A percentile compares a stretch with the other conserved stretches of the same genome.
These are phyloP conservation scores for Acacia acuminata DNA, from an alignment of 306 rosid genomes.

Conservation along the genomic window DNA sequence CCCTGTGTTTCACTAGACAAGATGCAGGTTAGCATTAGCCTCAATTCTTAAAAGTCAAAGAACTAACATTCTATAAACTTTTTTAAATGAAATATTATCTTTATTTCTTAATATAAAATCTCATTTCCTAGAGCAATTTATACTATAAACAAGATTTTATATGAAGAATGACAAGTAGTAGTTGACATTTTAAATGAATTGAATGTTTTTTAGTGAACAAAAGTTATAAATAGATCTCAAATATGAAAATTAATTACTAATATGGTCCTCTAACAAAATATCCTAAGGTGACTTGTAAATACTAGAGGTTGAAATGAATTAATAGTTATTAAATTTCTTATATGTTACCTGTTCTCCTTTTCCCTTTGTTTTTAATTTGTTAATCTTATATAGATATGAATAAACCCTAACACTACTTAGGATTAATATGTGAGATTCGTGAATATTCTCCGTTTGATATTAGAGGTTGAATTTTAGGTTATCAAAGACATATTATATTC, in stretches of 20 bases:
- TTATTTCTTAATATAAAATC: too few species aligned
- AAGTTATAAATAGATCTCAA: neutral
- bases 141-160: too few species aligned
- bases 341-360: neutral
- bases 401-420: neutral
- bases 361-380: neutral
- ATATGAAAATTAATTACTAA: neutral
- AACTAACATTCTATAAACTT: neutral
- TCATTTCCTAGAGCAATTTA: too few species aligned
- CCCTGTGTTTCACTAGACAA: conserved; percentile 82
- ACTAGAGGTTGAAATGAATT: neutral
- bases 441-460: neutral
- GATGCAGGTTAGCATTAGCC: conserved; percentile 70
- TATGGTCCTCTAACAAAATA: neutral
- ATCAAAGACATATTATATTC: neutral
- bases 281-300: neutral
- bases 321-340: neutral
- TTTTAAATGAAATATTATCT: too few species aligned
- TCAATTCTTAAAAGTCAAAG: neutral
- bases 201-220: neutral
- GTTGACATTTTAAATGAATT: too few species aligned
- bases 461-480: neutral
- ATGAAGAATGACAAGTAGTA: rapidly evolving
- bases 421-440: neutral
- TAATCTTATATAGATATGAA: neutral